Evolutionary conservation across 306 rosid species (phyloP), one percentile per base, ranked within the genome.

Genomic region (Astragalus membranaceus): DNA sequence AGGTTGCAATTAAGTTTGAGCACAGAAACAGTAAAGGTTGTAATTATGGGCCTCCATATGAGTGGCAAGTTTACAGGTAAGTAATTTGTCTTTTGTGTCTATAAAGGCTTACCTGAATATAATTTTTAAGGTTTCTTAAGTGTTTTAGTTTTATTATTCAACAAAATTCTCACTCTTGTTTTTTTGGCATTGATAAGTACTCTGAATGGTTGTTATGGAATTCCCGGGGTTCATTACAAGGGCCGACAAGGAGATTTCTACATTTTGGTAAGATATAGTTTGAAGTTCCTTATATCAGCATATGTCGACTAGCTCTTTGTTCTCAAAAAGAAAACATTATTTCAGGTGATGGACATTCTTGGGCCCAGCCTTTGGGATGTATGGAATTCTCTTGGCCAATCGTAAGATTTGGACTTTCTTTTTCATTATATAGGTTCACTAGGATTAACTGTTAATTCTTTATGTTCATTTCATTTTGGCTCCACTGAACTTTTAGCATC

Each of bases 341-440:
- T 53, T 50, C 84, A 89, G 98, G 98, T 92, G 74, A 92, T 92
- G 98, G 98, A 92, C 90, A 92, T 92, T 60, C 96, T 92, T 65
- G 98, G 98, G 57, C 98, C 98, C 54, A 92, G 98, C 76, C 92
- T 92, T 30, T 92, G 98, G 98, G 96, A 92, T 56, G 87, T 92
- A 29, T 92, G 98, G 96, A 92, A 89, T 82, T 72, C 85, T 79
- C 84, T 81, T 76, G 92, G 98, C 55, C 98, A 92, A 74, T 75
- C 89, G 98, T 92, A 81, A 81, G 92, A 73, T 75, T 70, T 58
- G 48, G 39, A 55, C 60, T 35, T 35, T 78, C 67, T 49, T 43
- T 72, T 76, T 71, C 63, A 14, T 29, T 15, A 30, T 48, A 66
- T 61, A 11, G n/a, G 44, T 13, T 47, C 23, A 26, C 69, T 57